phyloP scores from a whole-genome alignment of 192 early-diverging fungal species.

The Paraglomus occultum region DNA sequence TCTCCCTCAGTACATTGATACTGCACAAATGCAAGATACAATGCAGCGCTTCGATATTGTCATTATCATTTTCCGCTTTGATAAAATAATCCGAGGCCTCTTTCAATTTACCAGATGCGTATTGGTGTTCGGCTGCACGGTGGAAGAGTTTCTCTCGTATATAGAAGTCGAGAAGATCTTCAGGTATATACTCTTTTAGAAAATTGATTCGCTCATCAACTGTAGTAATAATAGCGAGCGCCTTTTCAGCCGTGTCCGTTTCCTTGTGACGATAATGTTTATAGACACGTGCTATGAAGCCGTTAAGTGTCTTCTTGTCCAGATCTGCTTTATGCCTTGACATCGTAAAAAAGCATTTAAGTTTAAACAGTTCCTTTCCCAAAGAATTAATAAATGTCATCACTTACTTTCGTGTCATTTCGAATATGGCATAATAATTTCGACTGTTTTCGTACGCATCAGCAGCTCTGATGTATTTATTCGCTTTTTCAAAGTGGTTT shows the following conservation, averaged over 20 bases:
- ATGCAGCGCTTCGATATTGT: not conserved
- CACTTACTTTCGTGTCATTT: conserved; percentile 11
- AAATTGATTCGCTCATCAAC: not conserved
- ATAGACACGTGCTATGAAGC: not conserved
- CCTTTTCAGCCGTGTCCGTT: not conserved
- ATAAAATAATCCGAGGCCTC: not conserved
- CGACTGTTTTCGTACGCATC: not conserved
- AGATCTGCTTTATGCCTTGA: conserved; percentile 6
- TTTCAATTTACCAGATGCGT: not conserved
- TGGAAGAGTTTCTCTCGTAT: not conserved
- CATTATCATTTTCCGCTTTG: not conserved
- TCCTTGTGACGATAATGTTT: conserved; percentile 6
- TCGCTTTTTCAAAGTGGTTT: not conserved
- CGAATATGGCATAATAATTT: not conserved
- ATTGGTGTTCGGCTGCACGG: not conserved
- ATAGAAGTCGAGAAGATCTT: conserved; percentile 8
- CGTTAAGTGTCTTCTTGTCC: not conserved
- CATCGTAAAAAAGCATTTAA: too few relatives aligned
- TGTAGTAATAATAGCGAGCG: conserved; percentile 7
- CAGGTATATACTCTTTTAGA: not conserved
- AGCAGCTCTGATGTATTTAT: not conserved
- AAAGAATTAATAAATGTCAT: conserved; percentile 4
- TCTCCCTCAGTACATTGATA: not conserved
- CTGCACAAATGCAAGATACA: not conserved
- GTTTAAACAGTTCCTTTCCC: not conserved